Evolutionary conservation across 768 basidiomycete genomes (phyloP).

Genomic region (Suillus occidentalis): DNA sequence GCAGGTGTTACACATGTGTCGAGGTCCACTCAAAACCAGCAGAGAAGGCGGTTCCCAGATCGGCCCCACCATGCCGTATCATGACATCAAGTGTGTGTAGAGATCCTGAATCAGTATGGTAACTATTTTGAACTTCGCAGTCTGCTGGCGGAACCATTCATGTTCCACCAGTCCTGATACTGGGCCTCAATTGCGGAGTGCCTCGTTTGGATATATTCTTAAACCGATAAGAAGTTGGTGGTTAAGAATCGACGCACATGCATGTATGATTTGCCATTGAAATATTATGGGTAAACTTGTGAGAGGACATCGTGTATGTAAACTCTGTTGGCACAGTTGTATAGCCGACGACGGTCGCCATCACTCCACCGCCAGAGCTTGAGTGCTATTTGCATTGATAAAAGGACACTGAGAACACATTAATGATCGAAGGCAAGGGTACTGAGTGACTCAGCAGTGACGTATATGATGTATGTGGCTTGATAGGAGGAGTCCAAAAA

Average conservation of each 20-base stretch:
- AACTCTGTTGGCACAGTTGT: neutral
- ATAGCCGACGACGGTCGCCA: neutral
- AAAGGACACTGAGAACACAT: neutral
- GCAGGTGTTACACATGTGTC: neutral
- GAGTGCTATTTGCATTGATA: neutral
- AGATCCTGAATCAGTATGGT: too few species aligned
- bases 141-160: too few species aligned
- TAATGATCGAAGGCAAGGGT: neutral
- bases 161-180: too few species aligned
- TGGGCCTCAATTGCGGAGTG: too few species aligned
- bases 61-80: neutral
- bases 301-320: neutral
- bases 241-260: neutral
- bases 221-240: neutral
- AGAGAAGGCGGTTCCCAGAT: neutral
- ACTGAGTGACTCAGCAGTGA: neutral
- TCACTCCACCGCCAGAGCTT: neutral
- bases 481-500: neutral
- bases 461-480: neutral
- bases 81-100: neutral
- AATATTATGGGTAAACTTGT: neutral
- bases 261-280: neutral
- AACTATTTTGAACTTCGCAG: too few species aligned
- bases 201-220: too few species aligned
- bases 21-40: too few species aligned